Evolutionary conservation across 2,329 filamentous ascomycete genomes (phyloP).

Genomic region (Cytospora leucostoma): DNA sequence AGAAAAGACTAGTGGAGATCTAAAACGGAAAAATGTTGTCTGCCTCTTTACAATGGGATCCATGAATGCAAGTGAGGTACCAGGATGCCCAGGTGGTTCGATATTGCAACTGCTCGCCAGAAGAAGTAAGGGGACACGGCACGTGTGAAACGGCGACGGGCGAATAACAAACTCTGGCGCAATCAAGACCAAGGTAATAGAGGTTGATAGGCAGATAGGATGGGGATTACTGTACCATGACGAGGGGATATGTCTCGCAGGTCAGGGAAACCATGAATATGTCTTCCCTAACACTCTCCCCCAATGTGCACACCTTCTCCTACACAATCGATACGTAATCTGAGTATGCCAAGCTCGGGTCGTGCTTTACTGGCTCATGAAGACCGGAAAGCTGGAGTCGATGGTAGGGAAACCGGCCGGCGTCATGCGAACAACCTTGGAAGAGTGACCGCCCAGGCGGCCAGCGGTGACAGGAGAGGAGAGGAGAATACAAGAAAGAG

Average conservation of each 20-base stretch:
- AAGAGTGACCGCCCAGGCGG: no score
- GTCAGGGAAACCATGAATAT: not conserved
- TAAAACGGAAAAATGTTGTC: not conserved
- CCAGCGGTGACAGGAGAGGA: no score
- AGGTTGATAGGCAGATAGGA: not conserved
- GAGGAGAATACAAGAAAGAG: no score
- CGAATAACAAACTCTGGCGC: not conserved
- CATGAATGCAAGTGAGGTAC: no score
- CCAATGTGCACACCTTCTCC: no score
- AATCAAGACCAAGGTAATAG: not conserved
- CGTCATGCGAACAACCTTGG: no score
- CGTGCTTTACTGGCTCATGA: not conserved
- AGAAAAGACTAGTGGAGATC: not conserved
- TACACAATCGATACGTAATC: not conserved
- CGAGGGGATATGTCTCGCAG: not conserved
- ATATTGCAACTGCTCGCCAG: not conserved
- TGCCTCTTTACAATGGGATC: no score
- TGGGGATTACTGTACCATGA: not conserved
- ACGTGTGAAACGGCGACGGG: not conserved
- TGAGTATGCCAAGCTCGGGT: not conserved
- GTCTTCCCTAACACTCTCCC: no score
- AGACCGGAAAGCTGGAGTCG: no score
- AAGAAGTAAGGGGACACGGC: not conserved
- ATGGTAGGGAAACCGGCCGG: no score
- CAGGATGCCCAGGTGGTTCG: not conserved